Evolutionary conservation across 768 basidiomycete genomes (phyloP), one percentile per base, ranked within the genome.

Genomic region (Russula vinacea): DNA sequence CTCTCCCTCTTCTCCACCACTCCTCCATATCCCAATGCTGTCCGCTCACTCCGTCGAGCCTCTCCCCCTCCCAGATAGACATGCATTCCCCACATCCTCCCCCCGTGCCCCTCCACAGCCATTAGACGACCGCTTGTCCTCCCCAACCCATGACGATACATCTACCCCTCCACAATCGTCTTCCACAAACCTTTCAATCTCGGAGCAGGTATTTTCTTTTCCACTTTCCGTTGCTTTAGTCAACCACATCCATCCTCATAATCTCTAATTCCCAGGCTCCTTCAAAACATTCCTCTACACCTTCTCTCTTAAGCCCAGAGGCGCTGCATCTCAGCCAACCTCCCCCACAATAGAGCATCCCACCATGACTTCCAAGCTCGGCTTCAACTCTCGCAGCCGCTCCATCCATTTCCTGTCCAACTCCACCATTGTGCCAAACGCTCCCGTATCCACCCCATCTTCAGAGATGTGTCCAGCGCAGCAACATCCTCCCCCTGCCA

Each of bases 51-150:
- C 56, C 7, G 16, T 47, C 19, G 42, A 59, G 13, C 54, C 61
- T 10, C 11, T 17, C 60, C 11, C 63, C 64, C 45, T 68, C 57
- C 51, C 79, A 77, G 78, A 74, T 79, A 64, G 76, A 76, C 44
- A 71, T 77, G 16, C 73, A 63, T 65, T 78, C 77, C 44, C 78
- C 77, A 74, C 73, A 72, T 33, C 73, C 68, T 44, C 64, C 75
- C 35, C 64, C 62, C 67, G 35, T 71, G 67, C 45, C 62, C 39
- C 56, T 62, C 44, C 69, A 64, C 62, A n/a, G 29, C 63, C 67
- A 47, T 35, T 59, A 67, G 54, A 68, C 62, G 62, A 64, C 22
- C 55, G 56, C 22, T 45, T 22, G 39, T 42, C 66, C 50, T 40
- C 66, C 22, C 40, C 54, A 39, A 52, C 55, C 5, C 55, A 56